Conservation (phyloP, 1,284 basidiomycete genomes). For the Lignosus rhinocerotis region DNA sequence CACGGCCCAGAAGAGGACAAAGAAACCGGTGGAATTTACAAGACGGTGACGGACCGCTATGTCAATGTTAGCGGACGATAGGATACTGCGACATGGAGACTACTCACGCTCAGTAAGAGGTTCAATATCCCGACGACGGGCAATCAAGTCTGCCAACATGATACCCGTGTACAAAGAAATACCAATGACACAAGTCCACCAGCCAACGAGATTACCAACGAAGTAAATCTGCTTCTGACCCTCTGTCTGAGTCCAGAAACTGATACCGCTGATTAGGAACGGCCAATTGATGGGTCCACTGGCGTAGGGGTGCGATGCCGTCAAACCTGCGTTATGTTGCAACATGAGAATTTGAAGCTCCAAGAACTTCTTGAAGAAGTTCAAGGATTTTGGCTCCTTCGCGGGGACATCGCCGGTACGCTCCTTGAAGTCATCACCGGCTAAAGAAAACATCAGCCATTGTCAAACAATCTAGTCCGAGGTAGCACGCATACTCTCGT, state of each 20-base stretch:
- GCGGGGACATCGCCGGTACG: constrained; percentile 51
- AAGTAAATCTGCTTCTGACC: constrained; percentile 93
- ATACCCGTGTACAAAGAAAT: constrained; percentile 90
- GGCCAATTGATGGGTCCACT: constrained; percentile 97
- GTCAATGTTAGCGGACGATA: constrained; percentile 7
- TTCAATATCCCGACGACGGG: constrained; percentile 80
- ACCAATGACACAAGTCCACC: constrained; percentile 91
- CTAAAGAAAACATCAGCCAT: constrained; percentile 34
- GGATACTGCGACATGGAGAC: neutral
- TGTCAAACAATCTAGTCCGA: neutral
- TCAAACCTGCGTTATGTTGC: constrained; percentile 96
- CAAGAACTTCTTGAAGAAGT: constrained; percentile 93
- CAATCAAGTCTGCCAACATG: constrained; percentile 85
- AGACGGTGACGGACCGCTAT: constrained; percentile 87
- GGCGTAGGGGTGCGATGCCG: constrained; percentile 94
- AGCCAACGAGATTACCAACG: constrained; percentile 91
- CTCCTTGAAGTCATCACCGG: constrained; percentile 55
- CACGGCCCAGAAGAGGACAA: constrained; percentile 90
- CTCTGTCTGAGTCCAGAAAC: constrained; percentile 94
- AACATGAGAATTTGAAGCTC: constrained; percentile 96
- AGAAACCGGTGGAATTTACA: constrained; percentile 95
- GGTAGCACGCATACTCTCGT: constrained; percentile 57
- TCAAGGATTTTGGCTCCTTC: constrained; percentile 79
- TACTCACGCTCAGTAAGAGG: constrained; percentile 85
- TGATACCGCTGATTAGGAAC: constrained; percentile 93